Conservation (phyloP, 495 filamentous ascomycete species). For the Staphylotrichum longicolle region DNA sequence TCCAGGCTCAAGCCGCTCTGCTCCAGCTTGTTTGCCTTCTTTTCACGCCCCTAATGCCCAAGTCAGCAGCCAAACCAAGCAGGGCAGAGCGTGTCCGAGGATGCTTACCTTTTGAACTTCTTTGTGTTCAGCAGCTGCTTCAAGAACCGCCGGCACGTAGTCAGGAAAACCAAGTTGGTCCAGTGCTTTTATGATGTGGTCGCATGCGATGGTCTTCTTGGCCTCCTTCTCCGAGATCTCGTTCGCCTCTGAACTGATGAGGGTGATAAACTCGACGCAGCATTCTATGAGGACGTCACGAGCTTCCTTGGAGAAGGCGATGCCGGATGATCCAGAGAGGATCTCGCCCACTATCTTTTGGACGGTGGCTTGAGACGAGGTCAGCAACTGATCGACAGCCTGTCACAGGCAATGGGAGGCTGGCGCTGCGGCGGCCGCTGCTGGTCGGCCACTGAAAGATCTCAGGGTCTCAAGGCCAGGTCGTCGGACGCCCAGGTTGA, state of each 20-base stretch:
- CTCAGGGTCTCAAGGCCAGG: slow-evolving; percentile 4
- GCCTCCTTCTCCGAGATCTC: slow-evolving; percentile 97
- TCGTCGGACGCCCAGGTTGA: not conserved
- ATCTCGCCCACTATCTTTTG: slow-evolving; percentile 98
- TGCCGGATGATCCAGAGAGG: slow-evolving; percentile 61
- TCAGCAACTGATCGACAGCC: slow-evolving; percentile 13
- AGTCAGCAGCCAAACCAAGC: slow-evolving; percentile 19
- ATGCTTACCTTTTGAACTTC: slow-evolving; percentile 79
- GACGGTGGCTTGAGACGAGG: slow-evolving; percentile 69
- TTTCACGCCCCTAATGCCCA: slow-evolving; percentile 73
- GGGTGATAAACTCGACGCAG: slow-evolving; percentile 98
- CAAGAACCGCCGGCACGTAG: slow-evolving; percentile 80
- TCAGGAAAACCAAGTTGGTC: slow-evolving; percentile 87
- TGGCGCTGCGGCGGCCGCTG: not conserved
- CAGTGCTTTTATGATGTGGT: slow-evolving; percentile 92
- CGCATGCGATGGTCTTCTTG: slow-evolving; percentile 97
- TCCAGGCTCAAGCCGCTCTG: slow-evolving; percentile 86
- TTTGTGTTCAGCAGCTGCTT: slow-evolving; percentile 87
- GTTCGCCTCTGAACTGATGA: slow-evolving; percentile 95
- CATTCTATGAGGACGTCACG: slow-evolving; percentile 95
- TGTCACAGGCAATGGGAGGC: not conserved
- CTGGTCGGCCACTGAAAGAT: not conserved
- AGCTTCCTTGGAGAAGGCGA: slow-evolving; percentile 86
- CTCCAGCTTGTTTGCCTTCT: slow-evolving; percentile 95
- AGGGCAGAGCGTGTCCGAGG: not conserved